Percentiles rank a stretch among this genome's conserved stretches.
These are phyloP conservation scores for Eucommia ulmoides DNA, from an alignment of 257 asterid species.

Conservation along the genomic window DNA sequence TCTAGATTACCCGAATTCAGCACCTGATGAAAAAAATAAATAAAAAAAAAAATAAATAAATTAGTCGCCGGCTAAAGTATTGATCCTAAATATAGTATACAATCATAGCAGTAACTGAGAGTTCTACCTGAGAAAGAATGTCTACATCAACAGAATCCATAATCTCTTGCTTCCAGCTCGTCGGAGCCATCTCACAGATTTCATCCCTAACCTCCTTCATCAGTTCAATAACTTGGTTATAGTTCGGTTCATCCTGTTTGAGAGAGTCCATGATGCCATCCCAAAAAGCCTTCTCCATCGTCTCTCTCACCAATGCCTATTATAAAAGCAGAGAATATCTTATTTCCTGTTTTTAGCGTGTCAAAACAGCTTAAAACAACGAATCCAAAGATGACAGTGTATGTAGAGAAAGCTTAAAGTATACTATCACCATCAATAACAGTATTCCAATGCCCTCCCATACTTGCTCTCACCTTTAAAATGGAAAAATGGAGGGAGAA, in stretches of 20 bases:
- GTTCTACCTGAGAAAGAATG: conserved; percentile 63
- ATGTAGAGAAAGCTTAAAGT: too few species aligned
- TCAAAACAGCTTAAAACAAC: too few species aligned
- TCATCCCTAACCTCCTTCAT: conserved; percentile 81
- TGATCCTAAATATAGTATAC: too few species aligned
- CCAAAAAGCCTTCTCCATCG: conserved; percentile 93
- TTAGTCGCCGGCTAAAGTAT: neutral
- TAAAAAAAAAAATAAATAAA: neutral
- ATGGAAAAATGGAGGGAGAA: too few species aligned
- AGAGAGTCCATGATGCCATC: conserved; percentile 73
- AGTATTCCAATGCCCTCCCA: too few species aligned
- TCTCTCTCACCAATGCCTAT: conserved; percentile 56
- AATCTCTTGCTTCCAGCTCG: conserved; percentile 73
- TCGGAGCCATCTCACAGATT: conserved; percentile 68
- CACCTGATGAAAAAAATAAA: conserved; percentile 23
- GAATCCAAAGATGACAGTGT: too few species aligned
- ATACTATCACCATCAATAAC: too few species aligned
- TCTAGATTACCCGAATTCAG: conserved; percentile 54
- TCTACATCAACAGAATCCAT: conserved; percentile 63
- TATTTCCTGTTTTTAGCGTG: too few species aligned
- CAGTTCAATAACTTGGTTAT: conserved; percentile 50
- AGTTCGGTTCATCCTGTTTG: conserved; percentile 52
- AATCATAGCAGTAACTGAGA: neutral
- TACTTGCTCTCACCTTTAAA: too few species aligned
- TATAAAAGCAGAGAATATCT: neutral